These are phyloP conservation scores for Rauvolfia tetraphylla DNA, from an alignment of 257 asterid genomes.

Conservation along the genomic window DNA sequence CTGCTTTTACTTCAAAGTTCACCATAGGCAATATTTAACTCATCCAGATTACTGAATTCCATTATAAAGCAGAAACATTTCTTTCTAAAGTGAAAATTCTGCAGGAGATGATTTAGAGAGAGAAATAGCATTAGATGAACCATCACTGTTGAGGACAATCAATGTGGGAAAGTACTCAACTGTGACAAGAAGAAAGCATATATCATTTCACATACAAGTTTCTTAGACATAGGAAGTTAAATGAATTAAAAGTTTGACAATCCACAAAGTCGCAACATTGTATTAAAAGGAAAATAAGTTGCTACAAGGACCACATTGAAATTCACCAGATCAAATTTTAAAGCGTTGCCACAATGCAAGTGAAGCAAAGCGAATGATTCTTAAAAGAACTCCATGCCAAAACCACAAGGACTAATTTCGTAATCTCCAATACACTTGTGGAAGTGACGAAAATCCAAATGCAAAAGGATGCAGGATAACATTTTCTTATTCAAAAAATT, in stretches of 20 bases:
- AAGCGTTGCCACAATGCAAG: background rate
- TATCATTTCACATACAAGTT: background rate
- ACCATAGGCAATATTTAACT: background rate
- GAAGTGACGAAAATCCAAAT: background rate
- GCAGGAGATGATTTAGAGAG: too few species aligned
- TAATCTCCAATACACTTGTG: background rate
- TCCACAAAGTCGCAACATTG: background rate
- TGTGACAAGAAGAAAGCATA: background rate
- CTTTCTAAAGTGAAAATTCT: background rate
- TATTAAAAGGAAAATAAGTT: background rate
- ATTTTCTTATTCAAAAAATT: conserved; percentile 1
- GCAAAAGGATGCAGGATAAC: conserved; percentile 14
- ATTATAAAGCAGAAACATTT: background rate
- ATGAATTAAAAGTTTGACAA: background rate
- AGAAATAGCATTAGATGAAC: background rate
- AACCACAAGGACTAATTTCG: background rate
- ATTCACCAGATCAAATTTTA: background rate
- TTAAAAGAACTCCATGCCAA: background rate
- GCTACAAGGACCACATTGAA: background rate
- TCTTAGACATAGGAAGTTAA: background rate
- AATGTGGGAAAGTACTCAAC: background rate
- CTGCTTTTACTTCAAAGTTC: background rate
- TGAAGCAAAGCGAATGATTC: background rate
- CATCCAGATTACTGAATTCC: background rate
- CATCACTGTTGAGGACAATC: background rate